Evolutionary conservation across 1,139 yeast species (phyloP), one percentile per base, ranked within the genome.

Genomic region (Arxiozyma telluris): DNA sequence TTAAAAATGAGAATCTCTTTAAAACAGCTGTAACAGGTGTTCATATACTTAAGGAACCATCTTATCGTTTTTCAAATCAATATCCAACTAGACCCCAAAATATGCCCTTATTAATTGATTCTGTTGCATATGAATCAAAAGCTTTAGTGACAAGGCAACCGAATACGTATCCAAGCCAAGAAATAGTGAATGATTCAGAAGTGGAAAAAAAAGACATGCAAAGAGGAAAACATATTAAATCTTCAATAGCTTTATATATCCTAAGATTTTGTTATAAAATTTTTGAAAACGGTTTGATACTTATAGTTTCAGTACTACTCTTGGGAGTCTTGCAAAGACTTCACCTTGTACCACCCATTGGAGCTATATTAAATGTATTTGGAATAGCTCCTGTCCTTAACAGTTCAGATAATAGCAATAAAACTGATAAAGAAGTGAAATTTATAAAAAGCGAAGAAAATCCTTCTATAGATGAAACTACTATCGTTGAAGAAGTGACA

Each of bases 251-350:
- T 21, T 34, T 23, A 68, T 61, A 45, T 30, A 30, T 30, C 2
- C 17, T 45, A 22, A 45, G 21, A 20, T 45, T 45, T 18, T 45
- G 41, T 57, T 73, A 59, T 65, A 74, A 79, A 54, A 67, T 80
- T 25, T 58, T 78, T 44, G 86, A 82, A 62, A 82, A 81, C 58
- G 68, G 79, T 2, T 65, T 77, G 25, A 75, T 80, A 20, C 68
- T 80, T 41, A 50, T 75, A 20, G 63, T 75, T 53, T 57, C 75
- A 57, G 58, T 70, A 50, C 58, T 71, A 47, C 45, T 71, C 51
- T 54, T 73, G 53, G 60, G 69, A 54, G 57, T 72, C 38, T 63
- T 77, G 53, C 71, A 77, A 59, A 64, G 72, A 49, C 63, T 74
- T 54, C 73, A 74, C 34, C 67, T 76, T 65, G 58, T 75, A 17